Evolutionary conservation across 2,329 filamentous ascomycete genomes (phyloP).

Genomic region (Clarireedia sp.): DNA sequence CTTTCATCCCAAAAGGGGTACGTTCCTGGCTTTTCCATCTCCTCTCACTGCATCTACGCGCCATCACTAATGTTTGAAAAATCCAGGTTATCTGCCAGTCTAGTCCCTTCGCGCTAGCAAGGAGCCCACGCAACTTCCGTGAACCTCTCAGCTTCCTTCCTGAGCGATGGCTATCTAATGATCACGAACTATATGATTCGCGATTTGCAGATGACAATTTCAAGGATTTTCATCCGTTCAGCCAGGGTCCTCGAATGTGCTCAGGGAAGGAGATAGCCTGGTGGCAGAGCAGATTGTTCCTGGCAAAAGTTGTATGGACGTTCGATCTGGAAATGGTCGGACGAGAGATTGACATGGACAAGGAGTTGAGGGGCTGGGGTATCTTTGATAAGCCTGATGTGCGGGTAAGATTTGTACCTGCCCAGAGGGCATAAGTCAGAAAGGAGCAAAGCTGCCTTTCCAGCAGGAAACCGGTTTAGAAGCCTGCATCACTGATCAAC

Average conservation of each 20-base stretch:
- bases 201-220: not conserved
- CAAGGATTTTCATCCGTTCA: slow-evolving; percentile 3
- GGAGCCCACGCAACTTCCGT: slow-evolving; percentile 1
- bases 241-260: slow-evolving; percentile 10
- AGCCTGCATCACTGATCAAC: too few relatives aligned
- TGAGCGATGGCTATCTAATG: slow-evolving; percentile 11
- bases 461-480: too few relatives aligned
- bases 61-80: not conserved
- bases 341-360: slow-evolving; percentile 2
- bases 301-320: slow-evolving; percentile 18
- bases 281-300: slow-evolving; percentile 19
- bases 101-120: not conserved
- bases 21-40: too few relatives aligned
- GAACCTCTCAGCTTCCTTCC: slow-evolving; percentile 8
- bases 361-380: not conserved
- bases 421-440: too few relatives aligned
- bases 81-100: not conserved
- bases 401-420: slow-evolving; percentile 5
- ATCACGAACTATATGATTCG: not conserved
- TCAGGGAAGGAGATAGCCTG: slow-evolving; percentile 9
- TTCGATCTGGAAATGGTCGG: slow-evolving; percentile 12
- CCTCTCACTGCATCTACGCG: too few relatives aligned
- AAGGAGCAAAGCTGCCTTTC: too few relatives aligned
- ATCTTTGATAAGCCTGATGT: slow-evolving; percentile 7
- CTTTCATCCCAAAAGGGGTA: slow-evolving; percentile 8